These are phyloP conservation scores for Lactifluus subvellereus DNA, from an alignment of 768 basidiomycete species.

Conservation along the genomic window DNA sequence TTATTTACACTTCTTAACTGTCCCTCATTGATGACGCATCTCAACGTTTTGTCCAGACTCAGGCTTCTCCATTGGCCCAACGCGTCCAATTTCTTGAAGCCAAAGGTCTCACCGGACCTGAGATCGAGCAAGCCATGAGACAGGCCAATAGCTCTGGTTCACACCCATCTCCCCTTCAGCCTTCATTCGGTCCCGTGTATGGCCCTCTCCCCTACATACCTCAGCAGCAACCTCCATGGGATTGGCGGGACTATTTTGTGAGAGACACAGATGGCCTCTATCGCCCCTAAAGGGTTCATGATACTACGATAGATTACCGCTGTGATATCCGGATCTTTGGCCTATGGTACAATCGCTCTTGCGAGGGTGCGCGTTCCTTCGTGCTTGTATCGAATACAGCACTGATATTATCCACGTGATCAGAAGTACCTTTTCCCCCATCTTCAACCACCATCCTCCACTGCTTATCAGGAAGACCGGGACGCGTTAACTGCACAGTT, in stretches of 20 bases:
- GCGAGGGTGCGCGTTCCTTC: constrained; percentile 52
- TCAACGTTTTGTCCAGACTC: constrained; percentile 44
- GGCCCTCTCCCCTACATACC: constrained; percentile 39
- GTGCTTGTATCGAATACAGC: not conserved
- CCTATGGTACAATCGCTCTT: constrained; percentile 73
- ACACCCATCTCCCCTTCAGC: constrained; percentile 20
- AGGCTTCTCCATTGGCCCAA: constrained; percentile 73
- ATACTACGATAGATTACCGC: constrained; percentile 68
- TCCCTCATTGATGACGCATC: not conserved
- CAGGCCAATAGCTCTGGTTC: constrained; percentile 39
- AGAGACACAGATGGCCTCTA: constrained; percentile 30
- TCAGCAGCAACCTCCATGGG: constrained; percentile 54
- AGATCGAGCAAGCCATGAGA: constrained; percentile 82
- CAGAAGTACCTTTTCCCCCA: constrained; percentile 92
- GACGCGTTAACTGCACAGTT: constrained; percentile 84
- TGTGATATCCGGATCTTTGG: constrained; percentile 79
- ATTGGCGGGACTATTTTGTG: constrained; percentile 98
- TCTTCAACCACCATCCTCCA: constrained; percentile 78
- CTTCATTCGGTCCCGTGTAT: constrained; percentile 41
- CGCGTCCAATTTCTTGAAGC: constrained; percentile 92
- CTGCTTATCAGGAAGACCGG: constrained; percentile 85
- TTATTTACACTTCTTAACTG: constrained; percentile 26
- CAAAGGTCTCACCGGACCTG: constrained; percentile 76
- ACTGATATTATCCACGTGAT: constrained; percentile 9
- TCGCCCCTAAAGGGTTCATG: constrained; percentile 20